Conservation (phyloP, 225 moss, liverwort and hornwort genomes). For the Polytrichum commune region DNA sequence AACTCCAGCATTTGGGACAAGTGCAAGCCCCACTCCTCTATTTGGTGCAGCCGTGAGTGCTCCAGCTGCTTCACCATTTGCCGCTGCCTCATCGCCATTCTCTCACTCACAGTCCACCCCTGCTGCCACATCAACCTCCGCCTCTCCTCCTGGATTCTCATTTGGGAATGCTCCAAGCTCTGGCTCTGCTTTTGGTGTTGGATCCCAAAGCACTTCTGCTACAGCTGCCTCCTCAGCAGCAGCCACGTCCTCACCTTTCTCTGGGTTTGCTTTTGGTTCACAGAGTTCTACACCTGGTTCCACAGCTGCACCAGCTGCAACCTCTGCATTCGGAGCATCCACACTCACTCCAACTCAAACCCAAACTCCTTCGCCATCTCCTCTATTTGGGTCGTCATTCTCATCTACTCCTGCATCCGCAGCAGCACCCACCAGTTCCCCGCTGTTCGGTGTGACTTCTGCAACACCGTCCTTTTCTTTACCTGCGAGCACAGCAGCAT, state of each 20-base stretch:
- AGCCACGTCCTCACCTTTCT: slow-evolving; percentile 24
- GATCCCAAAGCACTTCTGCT: slow-evolving; percentile 14
- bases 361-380: slow-evolving; percentile 29
- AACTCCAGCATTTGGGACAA: slow-evolving; percentile 29
- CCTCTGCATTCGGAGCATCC: slow-evolving; percentile 36
- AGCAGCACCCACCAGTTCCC: slow-evolving; percentile 20
- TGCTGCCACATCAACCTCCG: slow-evolving; percentile 22
- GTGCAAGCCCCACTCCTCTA: slow-evolving; percentile 20
- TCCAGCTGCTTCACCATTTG: slow-evolving; percentile 15
- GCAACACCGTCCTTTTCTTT: slow-evolving; percentile 32
- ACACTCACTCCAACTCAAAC: slow-evolving; percentile 17
- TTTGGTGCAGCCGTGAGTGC: slow-evolving; percentile 36
- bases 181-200: slow-evolving; percentile 27
- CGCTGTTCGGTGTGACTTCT: slow-evolving; percentile 22
- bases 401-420: slow-evolving; percentile 28
- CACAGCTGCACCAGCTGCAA: slow-evolving; percentile 18
- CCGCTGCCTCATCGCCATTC: slow-evolving; percentile 24
- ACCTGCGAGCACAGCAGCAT: slow-evolving; percentile 25
- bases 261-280: slow-evolving; percentile 43
- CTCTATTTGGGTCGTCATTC: slow-evolving; percentile 35
- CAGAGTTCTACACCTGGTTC: slow-evolving; percentile 25
- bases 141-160: slow-evolving; percentile 38
- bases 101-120: slow-evolving; percentile 25
- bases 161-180: slow-evolving; percentile 34
- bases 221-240: slow-evolving; percentile 19